Evolutionary conservation across 257 asterid species (phyloP), one percentile per base, ranked within the genome.

Genomic region (Fraxinus cuspidata): DNA sequence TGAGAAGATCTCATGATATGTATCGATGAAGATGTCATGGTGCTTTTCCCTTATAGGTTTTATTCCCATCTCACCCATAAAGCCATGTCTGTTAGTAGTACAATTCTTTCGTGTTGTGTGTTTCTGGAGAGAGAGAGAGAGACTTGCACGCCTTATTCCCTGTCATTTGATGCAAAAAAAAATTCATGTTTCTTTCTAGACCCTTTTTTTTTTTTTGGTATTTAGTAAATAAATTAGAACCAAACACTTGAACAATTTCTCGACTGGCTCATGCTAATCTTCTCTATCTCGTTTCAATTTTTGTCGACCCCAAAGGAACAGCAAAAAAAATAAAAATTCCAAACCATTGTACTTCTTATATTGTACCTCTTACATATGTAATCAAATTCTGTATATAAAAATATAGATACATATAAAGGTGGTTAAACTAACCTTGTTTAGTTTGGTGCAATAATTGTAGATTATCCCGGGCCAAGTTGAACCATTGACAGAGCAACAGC

Each of bases 401-500:
- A 51, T 16, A 51, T 15, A 53, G 3, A 53, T 21, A 53, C 25
- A 19, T 53, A n/a, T 4, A 53, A 53, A 16, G 64, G 64, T 53
- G 64, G 64, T 53, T 53, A 5, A 53, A 53, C 64, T 53, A 53
- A 53, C 27, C n/a, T 19, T 19, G 21, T 15, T 51, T 18, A 19
- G 0, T 13, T 3, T 27, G 3, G 56, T 66, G 29, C 18, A 15
- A 15, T 8, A 8, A 10, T 16, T 49, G 77, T 84, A 95, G 99
- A 81, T 95, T 38, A 80, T 92, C 4, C 31, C 87, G 83, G 81
- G 74, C 25, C 97, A 91, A 40, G 66, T 95, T 3, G 96, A 95
- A 85, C 91, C 97, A 70, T 71, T 95, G 74, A 83, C 90, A 3
- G 97, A 91, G 85, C 91, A 88, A 42, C 98, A 95, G 74, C 19